phyloP scores from a whole-genome alignment of 805 yeast genomes.

The Candida succiphila region DNA sequence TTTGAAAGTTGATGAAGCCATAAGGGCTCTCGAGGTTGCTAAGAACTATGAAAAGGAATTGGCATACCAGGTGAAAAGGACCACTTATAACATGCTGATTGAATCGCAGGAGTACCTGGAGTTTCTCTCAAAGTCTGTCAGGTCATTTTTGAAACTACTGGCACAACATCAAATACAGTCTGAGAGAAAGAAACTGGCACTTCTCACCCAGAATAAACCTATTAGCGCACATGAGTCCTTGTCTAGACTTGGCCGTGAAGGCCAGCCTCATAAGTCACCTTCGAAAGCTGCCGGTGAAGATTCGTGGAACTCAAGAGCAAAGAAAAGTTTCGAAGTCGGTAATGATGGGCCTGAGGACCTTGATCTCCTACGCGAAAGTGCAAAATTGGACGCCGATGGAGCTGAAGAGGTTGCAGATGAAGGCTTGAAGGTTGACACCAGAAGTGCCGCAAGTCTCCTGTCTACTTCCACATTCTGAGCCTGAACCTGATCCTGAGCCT shows the following conservation, averaged over 20 bases:
- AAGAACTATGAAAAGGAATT: conserved; percentile 66
- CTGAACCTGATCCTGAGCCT: too few relatives aligned
- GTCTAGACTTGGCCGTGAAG: conserved; percentile 71
- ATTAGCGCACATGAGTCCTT: conserved; percentile 29
- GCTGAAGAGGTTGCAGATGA: conserved; percentile 12
- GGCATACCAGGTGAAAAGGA: conserved; percentile 67
- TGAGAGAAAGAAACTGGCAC: conserved; percentile 69
- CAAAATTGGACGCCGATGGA: neutral
- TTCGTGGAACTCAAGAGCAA: conserved; percentile 25
- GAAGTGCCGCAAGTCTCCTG: conserved; percentile 70
- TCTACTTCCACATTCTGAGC: conserved; percentile 65
- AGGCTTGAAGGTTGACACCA: conserved; percentile 55
- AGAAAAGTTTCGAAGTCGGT: conserved; percentile 12
- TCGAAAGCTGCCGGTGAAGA: conserved; percentile 9
- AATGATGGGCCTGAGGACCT: conserved; percentile 1
- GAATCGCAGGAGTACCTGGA: conserved; percentile 56
- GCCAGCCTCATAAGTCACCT: conserved; percentile 14
- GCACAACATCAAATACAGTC: conserved; percentile 71
- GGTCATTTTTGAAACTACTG: conserved; percentile 43
- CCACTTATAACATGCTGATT: conserved; percentile 75
- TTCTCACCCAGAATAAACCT: conserved; percentile 51
- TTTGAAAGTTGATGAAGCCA: conserved; percentile 82
- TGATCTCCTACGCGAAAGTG: conserved; percentile 3
- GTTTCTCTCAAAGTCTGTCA: conserved; percentile 43
- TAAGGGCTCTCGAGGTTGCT: conserved; percentile 69